Base-by-base conservation (phyloP, 1,284 basidiomycete genomes). In the Takashimella koratensis region DNA sequence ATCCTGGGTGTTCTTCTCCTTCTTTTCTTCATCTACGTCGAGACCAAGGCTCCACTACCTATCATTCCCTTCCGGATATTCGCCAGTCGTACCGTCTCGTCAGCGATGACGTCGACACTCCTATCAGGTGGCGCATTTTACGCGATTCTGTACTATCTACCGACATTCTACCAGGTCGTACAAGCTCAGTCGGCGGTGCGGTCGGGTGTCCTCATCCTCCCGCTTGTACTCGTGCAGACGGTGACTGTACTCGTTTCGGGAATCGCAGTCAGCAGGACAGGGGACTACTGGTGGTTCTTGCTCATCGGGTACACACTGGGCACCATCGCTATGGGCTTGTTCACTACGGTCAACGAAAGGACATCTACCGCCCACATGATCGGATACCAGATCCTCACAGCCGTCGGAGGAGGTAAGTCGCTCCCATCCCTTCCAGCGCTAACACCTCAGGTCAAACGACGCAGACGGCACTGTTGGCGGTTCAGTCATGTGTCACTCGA, bases 41-140 rank as follows among this genome's bases (percentile, higher is more conserved):
- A 90, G 73, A 85, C 84, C 80, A 85, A 82, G 64, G 84, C 85
- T 0, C 74, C 73, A 27, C 77, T 88, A 5, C 86, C 86, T 2
- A 84, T 85, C 49, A 79, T 86, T 1, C 84, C 85, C 4, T 53
- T 86, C 80, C 81, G 83, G 66, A 87, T 90, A 42, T 89, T 88
- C 77, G 81, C 79, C 57, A 79, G 85, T 56, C 60, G 74, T 23
- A 89, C 86, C 0, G 86, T 88, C 0, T 78, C 79, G 0, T 85
- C 84, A 0, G 83, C 86, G 2, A 84, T 86, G 59, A 80, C 84
- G 47, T 77, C 82, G 6, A 86, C 85, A 77, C 84, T 86, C 64
- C 75, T 64, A 3, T 83, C 66, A 81, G 84, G 86, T 81, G 66
- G 51, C 76, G 71, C 49, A 1, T 50, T 49, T 51, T 66, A 65